Evolutionary conservation across 179 eudicot species (phyloP), one percentile per base, ranked within the genome.

Genomic region (Camellia oleifera): DNA sequence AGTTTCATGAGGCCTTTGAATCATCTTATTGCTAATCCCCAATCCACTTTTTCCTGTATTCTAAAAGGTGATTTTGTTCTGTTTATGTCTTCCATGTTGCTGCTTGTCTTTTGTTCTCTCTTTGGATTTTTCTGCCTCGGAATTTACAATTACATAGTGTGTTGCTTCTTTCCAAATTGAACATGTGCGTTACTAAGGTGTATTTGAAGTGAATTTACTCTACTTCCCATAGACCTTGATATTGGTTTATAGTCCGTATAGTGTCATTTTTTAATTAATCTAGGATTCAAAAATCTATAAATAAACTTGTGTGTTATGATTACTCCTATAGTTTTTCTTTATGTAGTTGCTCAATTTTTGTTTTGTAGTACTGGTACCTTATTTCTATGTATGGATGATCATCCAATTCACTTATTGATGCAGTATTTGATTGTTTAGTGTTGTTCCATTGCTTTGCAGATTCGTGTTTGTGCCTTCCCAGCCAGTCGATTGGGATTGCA

Each of bases 391-490:
- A 69, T 4, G 74, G 54, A 1, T 50, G 60, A 50, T 52, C 18
- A 14, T 10, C 75, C 9, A 32, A 40, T 40, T 40, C 46, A 14
- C 48, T 72, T 52, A 0, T 42, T 56, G 12, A 63, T 40, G 12
- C 12, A 58, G 26, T 18, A 7, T 60, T 9, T 69, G 56, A 74
- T 7, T 3, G 63, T 10, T 44, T 17, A n/a, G 52, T 42, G n/a
- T 40, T n/a, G 75, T 78, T 32, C 40, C 40, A 10, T 53, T 82
- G 20, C 75, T 14, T 80, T 80, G 73, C 88, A 95, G 99, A 88
- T 96, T 68, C 97, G 99, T 50, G 89, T 96, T 78, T 96, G 99
- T 86, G 99, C 98, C 62, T 96, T 96, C 77, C 97, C 99, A 64
- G 90, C 92, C 73, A 85, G 87, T 83, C 87, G 79, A 26, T 84